Base-by-base conservation (phyloP, 768 basidiomycete genomes). In the Trametes gibbosa region DNA sequence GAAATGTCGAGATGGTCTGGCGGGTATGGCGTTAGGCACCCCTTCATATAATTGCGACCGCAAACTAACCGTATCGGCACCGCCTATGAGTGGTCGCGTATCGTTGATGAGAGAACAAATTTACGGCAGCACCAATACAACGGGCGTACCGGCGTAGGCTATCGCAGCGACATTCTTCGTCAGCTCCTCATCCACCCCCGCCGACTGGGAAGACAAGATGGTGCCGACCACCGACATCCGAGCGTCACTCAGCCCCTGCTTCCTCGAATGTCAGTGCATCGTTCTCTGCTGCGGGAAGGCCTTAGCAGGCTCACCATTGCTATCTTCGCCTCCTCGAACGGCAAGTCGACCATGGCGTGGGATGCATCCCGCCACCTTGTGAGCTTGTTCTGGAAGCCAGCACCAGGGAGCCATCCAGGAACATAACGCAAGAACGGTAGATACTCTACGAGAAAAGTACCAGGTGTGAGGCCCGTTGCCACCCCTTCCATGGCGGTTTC, bases 341-440 rank as follows among this genome's bases (percentile, higher is more conserved):
- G 64, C 17, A 51, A 32, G 42, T 63, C 49, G 39, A 61, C 50
- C 47, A 63, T 49, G 5, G 32, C 37, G n/a, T 56, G 46, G n/a
- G 53, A 48, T 14, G 50, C 62, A 9, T 59, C 50, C 5, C 53
- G 32, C 57, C 58, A 63, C 25, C 45, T n/a, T 3, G 17, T 37
- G 1, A 58, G 37, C 27, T 40, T 48, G 16, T 42, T 57, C 54
- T 69, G 63, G 58, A 67, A 70, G 13, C 59, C 59, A 9, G 69
- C 66, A 4, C 69, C 69, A 14, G 69, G 69, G 14, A 70, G 39
- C 69, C 69, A 70, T 24, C 8, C 27, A 14, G 69, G 69, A 7
- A 69, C 23, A 41, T 65, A 51, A 10, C 63, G 61, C 13, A 69
- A 42, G 43, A 64, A 58, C 4, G 63, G 63, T 12, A 64, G 49